Percentiles rank a stretch among this genome's conserved stretches.
phyloP scores from a whole-genome alignment of 208 protist genomes.

The Strigomonas galati region DNA sequence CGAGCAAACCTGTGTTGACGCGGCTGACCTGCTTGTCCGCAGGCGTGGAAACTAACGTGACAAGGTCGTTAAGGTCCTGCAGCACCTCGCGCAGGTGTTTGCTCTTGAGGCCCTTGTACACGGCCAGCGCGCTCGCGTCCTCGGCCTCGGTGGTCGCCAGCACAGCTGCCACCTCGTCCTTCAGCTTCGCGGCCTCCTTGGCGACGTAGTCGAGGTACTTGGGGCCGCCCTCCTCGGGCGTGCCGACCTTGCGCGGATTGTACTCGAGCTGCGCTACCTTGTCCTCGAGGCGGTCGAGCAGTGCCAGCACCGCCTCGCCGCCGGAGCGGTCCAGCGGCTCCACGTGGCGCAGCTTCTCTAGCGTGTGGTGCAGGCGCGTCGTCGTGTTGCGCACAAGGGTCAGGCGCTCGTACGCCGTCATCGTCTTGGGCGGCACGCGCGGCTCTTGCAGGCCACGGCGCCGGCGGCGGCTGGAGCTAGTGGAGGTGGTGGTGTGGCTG shows the following conservation, averaged over 20 bases:
- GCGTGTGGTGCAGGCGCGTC: slow-evolving; percentile 70
- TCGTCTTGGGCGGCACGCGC: slow-evolving; percentile 50
- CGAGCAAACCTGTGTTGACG: slow-evolving; percentile 62
- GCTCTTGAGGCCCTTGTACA: slow-evolving; percentile 70
- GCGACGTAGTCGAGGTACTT: slow-evolving; percentile 53
- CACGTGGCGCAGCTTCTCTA: slow-evolving; percentile 70
- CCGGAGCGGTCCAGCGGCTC: slow-evolving; percentile 59
- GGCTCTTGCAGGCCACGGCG: slow-evolving; percentile 26
- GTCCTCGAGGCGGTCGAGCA: slow-evolving; percentile 55
- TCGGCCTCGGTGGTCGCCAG: slow-evolving; percentile 21
- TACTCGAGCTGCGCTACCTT: slow-evolving; percentile 49
- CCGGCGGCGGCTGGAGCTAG: slow-evolving; percentile 41
- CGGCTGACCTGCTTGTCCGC: slow-evolving; percentile 51
- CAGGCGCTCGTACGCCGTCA: slow-evolving; percentile 67
- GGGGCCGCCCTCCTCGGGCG: slow-evolving; percentile 38
- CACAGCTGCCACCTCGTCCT: slow-evolving; percentile 19
- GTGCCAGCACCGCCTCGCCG: slow-evolving; percentile 32
- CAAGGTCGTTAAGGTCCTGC: slow-evolving; percentile 59
- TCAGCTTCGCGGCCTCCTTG: slow-evolving; percentile 34
- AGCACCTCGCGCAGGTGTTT: slow-evolving; percentile 61
- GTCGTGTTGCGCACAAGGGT: slow-evolving; percentile 71
- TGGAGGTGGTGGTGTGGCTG: slow-evolving; percentile 42
- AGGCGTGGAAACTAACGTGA: slow-evolving; percentile 35
- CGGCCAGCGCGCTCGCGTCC: slow-evolving; percentile 24
- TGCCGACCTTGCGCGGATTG: slow-evolving; percentile 48